phyloP scores from a whole-genome alignment of 2,329 filamentous ascomycete genomes.

The Cercospora zeae-maydis region DNA sequence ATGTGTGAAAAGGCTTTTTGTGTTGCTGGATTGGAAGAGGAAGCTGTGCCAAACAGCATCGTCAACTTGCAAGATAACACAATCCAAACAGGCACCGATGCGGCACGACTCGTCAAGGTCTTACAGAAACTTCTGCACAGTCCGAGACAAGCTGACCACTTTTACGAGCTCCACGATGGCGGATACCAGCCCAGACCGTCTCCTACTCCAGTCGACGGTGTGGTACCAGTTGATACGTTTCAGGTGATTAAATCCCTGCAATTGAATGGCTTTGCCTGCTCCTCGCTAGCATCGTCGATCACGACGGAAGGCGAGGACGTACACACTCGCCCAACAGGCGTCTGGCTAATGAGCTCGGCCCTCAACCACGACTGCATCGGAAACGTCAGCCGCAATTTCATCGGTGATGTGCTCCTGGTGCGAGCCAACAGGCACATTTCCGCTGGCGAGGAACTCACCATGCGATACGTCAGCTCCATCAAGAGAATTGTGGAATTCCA shows the following conservation, averaged over 20 bases:
- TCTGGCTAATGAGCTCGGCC: conserved; percentile 50
- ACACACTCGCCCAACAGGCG: conserved; percentile 31
- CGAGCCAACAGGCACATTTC: conserved; percentile 47
- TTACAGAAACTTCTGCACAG: conserved; percentile 25
- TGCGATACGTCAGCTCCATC: conserved; percentile 18
- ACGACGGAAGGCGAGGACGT: background rate
- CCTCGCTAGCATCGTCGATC: background rate
- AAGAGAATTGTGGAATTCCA: conserved; percentile 30
- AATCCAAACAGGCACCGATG: conserved; percentile 16
- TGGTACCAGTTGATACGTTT: conserved; percentile 22
- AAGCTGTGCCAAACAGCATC: conserved; percentile 1
- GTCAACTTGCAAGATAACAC: conserved; percentile 18
- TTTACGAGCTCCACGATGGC: conserved; percentile 22
- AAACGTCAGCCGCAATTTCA: conserved; percentile 50
- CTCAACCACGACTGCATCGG: conserved; percentile 54
- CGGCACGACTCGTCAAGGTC: conserved; percentile 12
- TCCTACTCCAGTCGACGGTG: conserved; percentile 8
- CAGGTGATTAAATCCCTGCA: conserved; percentile 17
- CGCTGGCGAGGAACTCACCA: conserved; percentile 45
- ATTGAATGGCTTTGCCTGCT: conserved; percentile 22
- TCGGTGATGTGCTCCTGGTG: conserved; percentile 54
- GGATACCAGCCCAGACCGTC: conserved; percentile 14
- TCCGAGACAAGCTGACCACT: conserved; percentile 7
- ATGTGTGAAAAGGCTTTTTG: conserved; percentile 38
- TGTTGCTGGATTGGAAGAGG: conserved; percentile 13